phyloP scores from a whole-genome alignment of 2,329 filamentous ascomycete species.

The Xylaria polymorpha region DNA sequence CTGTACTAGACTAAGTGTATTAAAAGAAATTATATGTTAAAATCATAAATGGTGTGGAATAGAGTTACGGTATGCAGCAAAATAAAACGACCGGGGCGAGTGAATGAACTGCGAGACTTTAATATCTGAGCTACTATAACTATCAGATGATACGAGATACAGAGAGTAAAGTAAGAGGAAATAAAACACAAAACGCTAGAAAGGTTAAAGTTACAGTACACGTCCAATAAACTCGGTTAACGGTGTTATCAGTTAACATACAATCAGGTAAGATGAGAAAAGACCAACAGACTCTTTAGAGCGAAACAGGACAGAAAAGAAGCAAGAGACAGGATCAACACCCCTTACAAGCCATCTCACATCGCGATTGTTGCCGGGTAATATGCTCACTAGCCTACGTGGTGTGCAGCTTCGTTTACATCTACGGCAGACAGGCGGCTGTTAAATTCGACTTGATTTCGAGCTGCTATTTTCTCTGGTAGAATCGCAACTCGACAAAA shows the following conservation, averaged over 20 bases:
- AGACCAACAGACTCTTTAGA: background rate
- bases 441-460: background rate
- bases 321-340: background rate
- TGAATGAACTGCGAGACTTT: background rate
- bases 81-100: background rate
- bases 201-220: background rate
- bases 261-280: background rate
- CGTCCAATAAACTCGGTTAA: background rate
- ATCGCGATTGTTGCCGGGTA: background rate
- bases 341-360: too few relatives aligned
- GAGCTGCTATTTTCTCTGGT: background rate
- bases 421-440: background rate
- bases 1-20: constrained; percentile 59
- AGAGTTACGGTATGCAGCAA: background rate
- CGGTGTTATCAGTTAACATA: background rate
- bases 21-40: constrained; percentile 3
- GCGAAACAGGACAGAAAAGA: background rate
- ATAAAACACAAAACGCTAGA: background rate
- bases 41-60: constrained; percentile 8
- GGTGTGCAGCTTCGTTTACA: background rate
- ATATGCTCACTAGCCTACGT: too few relatives aligned
- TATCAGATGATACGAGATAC: background rate
- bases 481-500: background rate
- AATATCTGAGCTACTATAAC: background rate
- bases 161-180: background rate